Base-by-base conservation (phyloP, 2,329 filamentous ascomycete species). In the Aspergillus luchuensis region DNA sequence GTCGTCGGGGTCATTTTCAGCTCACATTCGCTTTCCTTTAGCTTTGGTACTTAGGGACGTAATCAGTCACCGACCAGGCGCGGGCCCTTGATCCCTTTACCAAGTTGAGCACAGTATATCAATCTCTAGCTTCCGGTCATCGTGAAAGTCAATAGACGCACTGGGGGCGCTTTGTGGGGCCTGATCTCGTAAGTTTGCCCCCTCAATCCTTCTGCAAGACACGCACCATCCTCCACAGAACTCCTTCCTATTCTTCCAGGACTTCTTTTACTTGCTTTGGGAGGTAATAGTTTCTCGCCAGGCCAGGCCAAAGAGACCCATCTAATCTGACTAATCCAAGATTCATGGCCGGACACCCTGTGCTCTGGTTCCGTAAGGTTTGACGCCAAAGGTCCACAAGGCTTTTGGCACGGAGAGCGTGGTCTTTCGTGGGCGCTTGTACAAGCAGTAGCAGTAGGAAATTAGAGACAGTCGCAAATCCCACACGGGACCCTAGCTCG, bases 401-500 rank as follows among this genome's bases (percentile, higher is more conserved):
- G 13, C 67, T 63, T 47, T 70, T 74, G 6, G 66, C 69, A 33
- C 66, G 67, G 2, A 59, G 33, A 3, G 69, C 71, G 52, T 71
- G 69, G 15, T 70, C 68, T 23, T 58, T 55, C 15, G 66, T 73
- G 0, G 72, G 72, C 1, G 72, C 69, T 58, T 75, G 71, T 7
- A 75, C 68, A 1, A 75, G 62, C 5, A 74, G 63, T 7, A 75
- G 55, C 52, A 74, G 67, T n/a, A 69, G 59, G 48, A 74, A 74
- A 36, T 74, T 75, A 11, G 72, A 74, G 15, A 74, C 69, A 1
- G 72, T 72, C n/a, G 72, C 71, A 33, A 75, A 74, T 8, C 71
- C 67, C 47, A 74, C 69, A 2, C 72, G 70, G 8, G 70, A 71
- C 72, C 72, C 72, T 75, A 15, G 21, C n/a, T 2, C 11, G n/a